A percentile compares a stretch with the other conserved stretches of the same genome.
These are phyloP conservation scores for Heterobasidion annosum DNA, from an alignment of 1,284 basidiomycete genomes.

Conservation along the genomic window DNA sequence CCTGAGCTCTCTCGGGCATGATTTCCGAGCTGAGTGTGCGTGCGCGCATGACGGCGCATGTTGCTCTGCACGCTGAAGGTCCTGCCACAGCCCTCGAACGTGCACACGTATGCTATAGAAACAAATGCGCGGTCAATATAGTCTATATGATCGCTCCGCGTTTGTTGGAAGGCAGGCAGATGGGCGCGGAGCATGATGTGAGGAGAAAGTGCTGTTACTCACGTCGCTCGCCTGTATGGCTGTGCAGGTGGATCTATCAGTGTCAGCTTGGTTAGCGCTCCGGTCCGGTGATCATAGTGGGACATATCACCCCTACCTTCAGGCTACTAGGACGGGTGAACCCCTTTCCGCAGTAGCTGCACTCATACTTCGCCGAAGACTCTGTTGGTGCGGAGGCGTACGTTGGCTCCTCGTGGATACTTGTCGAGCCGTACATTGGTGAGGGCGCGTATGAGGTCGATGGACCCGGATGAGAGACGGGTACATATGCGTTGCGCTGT, in stretches of 20 bases:
- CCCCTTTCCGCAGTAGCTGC: constrained; percentile 68
- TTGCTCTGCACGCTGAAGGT: constrained; percentile 82
- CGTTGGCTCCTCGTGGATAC: neutral
- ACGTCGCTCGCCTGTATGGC: constrained; percentile 82
- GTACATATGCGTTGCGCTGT: neutral
- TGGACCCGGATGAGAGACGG: neutral
- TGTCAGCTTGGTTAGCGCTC: constrained; percentile 2
- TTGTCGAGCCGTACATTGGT: neutral
- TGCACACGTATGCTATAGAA: constrained; percentile 61
- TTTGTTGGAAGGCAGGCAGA: neutral
- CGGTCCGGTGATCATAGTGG: neutral
- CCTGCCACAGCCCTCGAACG: constrained; percentile 66
- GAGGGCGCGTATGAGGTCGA: neutral
- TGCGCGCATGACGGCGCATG: constrained; percentile 77
- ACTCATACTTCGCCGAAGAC: constrained; percentile 55
- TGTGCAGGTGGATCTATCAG: constrained; percentile 71
- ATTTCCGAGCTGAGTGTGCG: constrained; percentile 39
- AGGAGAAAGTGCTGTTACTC: constrained; percentile 22
- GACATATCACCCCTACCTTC: constrained; percentile 38
- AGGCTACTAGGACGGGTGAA: constrained; percentile 78
- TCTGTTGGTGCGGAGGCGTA: neutral
- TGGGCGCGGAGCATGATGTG: constrained; percentile 2
- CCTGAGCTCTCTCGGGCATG: constrained; percentile 30
- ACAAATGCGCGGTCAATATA: constrained; percentile 7
- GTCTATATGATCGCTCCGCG: neutral